Percentiles rank a stretch among this genome's conserved stretches.
Conservation (phyloP, 805 yeast genomes). For the Kodamaea sagamina region DNA sequence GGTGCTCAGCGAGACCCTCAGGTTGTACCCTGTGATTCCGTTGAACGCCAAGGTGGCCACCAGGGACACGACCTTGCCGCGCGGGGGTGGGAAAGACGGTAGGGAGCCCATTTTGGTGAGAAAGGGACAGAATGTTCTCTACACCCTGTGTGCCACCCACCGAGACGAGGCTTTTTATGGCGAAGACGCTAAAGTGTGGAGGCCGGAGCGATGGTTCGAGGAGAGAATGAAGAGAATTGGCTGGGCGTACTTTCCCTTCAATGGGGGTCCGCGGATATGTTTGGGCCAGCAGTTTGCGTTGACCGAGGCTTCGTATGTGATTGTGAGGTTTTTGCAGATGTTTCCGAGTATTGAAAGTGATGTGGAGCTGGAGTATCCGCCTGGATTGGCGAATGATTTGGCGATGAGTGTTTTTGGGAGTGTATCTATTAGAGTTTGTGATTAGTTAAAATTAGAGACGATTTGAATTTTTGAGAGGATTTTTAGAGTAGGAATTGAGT, state of each 20-base stretch:
- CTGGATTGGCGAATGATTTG: constrained; percentile 4
- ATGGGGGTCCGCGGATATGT: constrained; percentile 28
- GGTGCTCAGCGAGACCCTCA: constrained; percentile 36
- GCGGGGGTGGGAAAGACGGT: constrained; percentile 32
- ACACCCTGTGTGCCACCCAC: constrained; percentile 44
- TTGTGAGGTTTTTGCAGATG: constrained; percentile 21
- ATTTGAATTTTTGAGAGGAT: no score
- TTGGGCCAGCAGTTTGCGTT: constrained; percentile 28
- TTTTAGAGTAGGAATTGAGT: no score
- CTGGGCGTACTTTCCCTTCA: constrained; percentile 26
- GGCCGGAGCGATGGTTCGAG: constrained; percentile 40
- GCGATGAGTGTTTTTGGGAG: neutral
- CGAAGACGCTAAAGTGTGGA: constrained; percentile 32
- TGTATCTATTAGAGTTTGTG: neutral
- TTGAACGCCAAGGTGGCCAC: constrained; percentile 24
- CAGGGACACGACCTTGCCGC: constrained; percentile 26
- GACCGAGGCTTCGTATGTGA: constrained; percentile 24
- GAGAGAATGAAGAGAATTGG: constrained; percentile 17
- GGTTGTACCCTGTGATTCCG: constrained; percentile 37
- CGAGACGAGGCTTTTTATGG: constrained; percentile 35
- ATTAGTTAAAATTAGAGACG: no score
- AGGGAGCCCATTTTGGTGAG: constrained; percentile 25
- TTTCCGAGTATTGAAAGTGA: constrained; percentile 14
- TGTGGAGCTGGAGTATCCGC: constrained; percentile 3
- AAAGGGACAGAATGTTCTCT: constrained; percentile 46